These are phyloP conservation scores for Athelia sp. DNA, from an alignment of 1,284 basidiomycete species.

Conservation along the genomic window DNA sequence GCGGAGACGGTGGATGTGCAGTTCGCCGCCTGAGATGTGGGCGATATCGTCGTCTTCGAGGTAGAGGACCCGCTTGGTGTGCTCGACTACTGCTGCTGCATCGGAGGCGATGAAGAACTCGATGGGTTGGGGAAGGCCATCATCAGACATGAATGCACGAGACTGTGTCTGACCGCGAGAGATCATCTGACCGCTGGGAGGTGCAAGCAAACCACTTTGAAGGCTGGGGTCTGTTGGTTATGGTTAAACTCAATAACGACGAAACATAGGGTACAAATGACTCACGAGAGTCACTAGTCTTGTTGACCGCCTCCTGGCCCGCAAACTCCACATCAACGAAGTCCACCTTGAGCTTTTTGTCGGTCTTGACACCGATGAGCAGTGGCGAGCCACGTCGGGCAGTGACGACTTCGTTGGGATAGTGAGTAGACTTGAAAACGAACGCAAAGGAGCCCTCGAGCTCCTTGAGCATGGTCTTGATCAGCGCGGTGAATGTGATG, in stretches of 20 bases:
- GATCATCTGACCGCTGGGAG: constrained; percentile 80
- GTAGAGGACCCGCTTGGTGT: constrained; percentile 98
- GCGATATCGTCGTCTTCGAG: constrained; percentile 99
- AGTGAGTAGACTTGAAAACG: constrained; percentile 97
- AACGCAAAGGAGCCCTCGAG: constrained; percentile 99
- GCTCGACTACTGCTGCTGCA: constrained; percentile 94
- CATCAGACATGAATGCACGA: constrained; percentile 97
- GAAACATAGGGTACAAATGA: constrained; percentile 12
- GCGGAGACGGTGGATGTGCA: constrained; percentile 98
- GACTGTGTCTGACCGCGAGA: constrained; percentile 83
- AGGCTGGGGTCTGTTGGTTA: constrained; percentile 40
- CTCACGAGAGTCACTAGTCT: constrained; percentile 53
- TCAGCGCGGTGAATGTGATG: constrained; percentile 84
- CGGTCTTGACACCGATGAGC: constrained; percentile 98
- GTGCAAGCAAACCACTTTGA: constrained; percentile 65
- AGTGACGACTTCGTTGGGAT: constrained; percentile 94
- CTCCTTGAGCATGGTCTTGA: constrained; percentile 97
- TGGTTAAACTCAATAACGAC: constrained; percentile 11
- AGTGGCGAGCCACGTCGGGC: constrained; percentile 97
- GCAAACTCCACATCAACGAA: constrained; percentile 98
- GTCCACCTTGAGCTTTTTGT: constrained; percentile 99
- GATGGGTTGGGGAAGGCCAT: constrained; percentile 97
- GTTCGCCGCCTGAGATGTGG: constrained; percentile 94
- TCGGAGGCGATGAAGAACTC: constrained; percentile 99
- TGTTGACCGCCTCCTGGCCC: constrained; percentile 59